Percentiles rank a stretch among this genome's conserved stretches.
Evolutionary conservation across 768 basidiomycete species (phyloP).

Genomic region (Suillus luteus): DNA sequence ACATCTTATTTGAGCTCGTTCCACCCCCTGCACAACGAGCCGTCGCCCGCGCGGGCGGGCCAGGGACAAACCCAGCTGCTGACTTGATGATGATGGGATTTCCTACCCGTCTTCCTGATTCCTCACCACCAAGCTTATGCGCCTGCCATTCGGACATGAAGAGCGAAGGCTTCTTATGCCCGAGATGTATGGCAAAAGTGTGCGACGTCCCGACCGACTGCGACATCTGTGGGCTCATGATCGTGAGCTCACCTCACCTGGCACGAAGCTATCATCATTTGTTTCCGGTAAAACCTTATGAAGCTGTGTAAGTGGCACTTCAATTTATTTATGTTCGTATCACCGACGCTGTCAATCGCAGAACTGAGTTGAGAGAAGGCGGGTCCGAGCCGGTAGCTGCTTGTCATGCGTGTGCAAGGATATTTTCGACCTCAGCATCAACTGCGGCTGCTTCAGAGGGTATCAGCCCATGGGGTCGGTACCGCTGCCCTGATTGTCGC

Average conservation of each 20-base stretch:
- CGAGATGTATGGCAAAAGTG: slow-evolving; percentile 87
- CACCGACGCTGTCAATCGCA: slow-evolving; percentile 24
- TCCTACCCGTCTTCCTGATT: slow-evolving; percentile 86
- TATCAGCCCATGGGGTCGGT: slow-evolving; percentile 83
- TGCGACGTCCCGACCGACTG: slow-evolving; percentile 99
- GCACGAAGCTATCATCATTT: slow-evolving; percentile 95
- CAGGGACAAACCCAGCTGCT: slow-evolving; percentile 61
- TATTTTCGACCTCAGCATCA: slow-evolving; percentile 55
- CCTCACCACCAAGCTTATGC: slow-evolving; percentile 81
- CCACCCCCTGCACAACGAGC: slow-evolving; percentile 88
- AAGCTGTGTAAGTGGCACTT: slow-evolving; percentile 67
- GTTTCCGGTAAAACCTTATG: slow-evolving; percentile 90
- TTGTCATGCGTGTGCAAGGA: slow-evolving; percentile 81
- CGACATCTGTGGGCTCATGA: slow-evolving; percentile 95
- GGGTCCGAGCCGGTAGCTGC: slow-evolving; percentile 34
- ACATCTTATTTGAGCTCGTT: slow-evolving; percentile 92
- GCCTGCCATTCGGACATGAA: slow-evolving; percentile 93
- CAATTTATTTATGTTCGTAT: slow-evolving; percentile 8
- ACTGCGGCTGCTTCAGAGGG: slow-evolving; percentile 53
- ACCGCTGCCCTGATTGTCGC: slow-evolving; percentile 83
- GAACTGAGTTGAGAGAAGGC: slow-evolving; percentile 40
- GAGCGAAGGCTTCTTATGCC: slow-evolving; percentile 93
- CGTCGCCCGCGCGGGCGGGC: slow-evolving; percentile 47
- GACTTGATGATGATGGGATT: slow-evolving; percentile 99
- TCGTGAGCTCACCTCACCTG: slow-evolving; percentile 96